Evolutionary conservation across 352 stramenopile species (phyloP), one percentile per base, ranked within the genome.

Genomic region (Phytophthora ramorum): DNA sequence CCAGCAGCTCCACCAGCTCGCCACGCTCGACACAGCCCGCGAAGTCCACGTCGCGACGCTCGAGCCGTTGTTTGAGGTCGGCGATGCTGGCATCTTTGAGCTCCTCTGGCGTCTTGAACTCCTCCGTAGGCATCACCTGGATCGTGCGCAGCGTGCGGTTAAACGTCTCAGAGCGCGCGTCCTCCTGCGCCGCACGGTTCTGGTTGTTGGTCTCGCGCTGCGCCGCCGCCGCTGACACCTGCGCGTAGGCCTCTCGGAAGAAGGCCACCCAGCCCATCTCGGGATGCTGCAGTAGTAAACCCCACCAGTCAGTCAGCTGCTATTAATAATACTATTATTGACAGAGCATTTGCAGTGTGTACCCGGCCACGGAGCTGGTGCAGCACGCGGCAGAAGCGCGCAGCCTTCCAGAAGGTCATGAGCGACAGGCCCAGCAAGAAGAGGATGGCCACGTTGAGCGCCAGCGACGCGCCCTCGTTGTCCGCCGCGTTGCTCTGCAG

Each of bases 121-220:
- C 85, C 49, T 95, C 87, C 57, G 79, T 92, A 1, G 87, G 87
- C 81, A 95, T 90, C 41, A 84, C 66, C 54, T 93, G 87, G 55
- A 95, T 93, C 14, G 79, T 90, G 40, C 84, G 82, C 66, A 92
- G 76, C 45, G 91, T 78, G 51, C 75, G 78, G 63, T 87, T 87
- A 26, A 92, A 93, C 19, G 79, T 79, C 56, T 94, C 82, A 20
- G 84, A 77, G 50, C 63, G 75, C 7, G 67, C 65, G 2, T 70
- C 58, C 19, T 75, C 62, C 60, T 79, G 71, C 17, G 82, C 76
- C 46, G 59, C 41, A 14, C 56, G 57, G 46, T 73, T 78, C 7
- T 58, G 65, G 10, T 73, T 75, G 8, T 79, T 77, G 14, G 73
- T 76, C 12, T 76, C 65, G 19, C 71, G 67, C 59, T 79, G 69